Base-by-base conservation (phyloP, 371 early-diverging fungal species). In the Lichtheimia ornata region DNA sequence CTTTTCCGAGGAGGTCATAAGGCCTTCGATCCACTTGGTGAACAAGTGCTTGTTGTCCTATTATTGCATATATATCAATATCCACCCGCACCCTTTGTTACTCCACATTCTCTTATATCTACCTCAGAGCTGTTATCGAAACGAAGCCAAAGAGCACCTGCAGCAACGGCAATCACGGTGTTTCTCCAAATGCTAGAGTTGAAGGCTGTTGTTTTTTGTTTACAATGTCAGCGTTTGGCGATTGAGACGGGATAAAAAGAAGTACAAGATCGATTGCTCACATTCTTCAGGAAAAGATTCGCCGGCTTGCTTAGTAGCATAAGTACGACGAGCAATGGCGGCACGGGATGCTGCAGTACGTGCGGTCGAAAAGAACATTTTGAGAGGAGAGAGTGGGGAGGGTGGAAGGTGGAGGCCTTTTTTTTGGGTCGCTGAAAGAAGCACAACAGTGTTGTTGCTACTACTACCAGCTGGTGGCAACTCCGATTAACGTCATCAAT, bases 11-110 rank as follows among this genome's bases (percentile, higher is more conserved):
- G 70, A 62, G 12, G 72, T 72, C 80, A 80, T 80, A 43, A 52
- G 69, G 56, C 69, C 65, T 63, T 76, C 81, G 51, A 80, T 70
- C 77, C 77, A 80, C 51, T 67, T 63, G 42, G 76, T 80, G 62
- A 80, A 59, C 45, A 73, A 71, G 63, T 80, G 75, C 64, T 76
- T 80, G 18, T 77, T 72, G 74, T 76, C 65, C 5, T 22, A 47
- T 47, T 22, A 47, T 47, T 17, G n/a, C 18, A 47, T 18, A 47
- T 2, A 11, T 22, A 18, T 47, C 18, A 18, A 11, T 5, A 22
- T 2, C 47, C 12, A 45, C n/a, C 47, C 12, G 5, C n/a, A 47
- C 12, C 11, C 14, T 5, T 11, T 11, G 17, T 0, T 47, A 7
- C 17, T 47, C 47, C 45, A n/a, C 45, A 45, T n/a, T 17, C n/a